A percentile compares a stretch with the other conserved stretches of the same genome.
phyloP scores from a whole-genome alignment of 163 green algal species.

The Chlamydomonas reinhardtii region DNA sequence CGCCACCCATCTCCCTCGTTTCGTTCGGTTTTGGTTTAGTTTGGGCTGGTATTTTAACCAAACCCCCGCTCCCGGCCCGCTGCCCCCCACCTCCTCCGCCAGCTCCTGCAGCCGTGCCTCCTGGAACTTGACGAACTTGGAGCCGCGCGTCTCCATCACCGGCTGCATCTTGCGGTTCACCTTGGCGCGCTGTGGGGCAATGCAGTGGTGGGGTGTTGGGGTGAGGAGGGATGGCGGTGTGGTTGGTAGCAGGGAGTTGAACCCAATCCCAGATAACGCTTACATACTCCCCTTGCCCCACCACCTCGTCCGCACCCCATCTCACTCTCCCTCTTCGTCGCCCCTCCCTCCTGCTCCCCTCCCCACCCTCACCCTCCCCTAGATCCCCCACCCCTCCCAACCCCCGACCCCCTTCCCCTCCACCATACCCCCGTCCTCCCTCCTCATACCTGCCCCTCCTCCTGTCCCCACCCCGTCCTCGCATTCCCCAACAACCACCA shows the following conservation, averaged over 20 bases:
- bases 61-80: no score
- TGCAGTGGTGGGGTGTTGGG: not conserved
- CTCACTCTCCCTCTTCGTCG: not conserved
- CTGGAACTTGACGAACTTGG: conserved; percentile 97
- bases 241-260: no score
- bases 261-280: no score
- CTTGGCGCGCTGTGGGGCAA: conserved; percentile 35
- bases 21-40: no score
- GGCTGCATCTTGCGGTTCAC: conserved; percentile 62
- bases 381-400: not conserved
- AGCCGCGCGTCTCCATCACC: conserved; percentile 87
- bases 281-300: no score
- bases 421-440: not conserved
- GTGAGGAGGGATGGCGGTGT: not conserved
- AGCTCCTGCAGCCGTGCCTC: conserved; percentile 90
- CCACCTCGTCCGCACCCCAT: not conserved
- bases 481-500: not conserved
- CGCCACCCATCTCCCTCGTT: no score
- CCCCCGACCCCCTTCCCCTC: not conserved
- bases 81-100: conserved; percentile 70
- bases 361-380: no score
- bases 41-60: no score
- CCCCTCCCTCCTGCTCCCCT: not conserved
- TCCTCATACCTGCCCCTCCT: no score
- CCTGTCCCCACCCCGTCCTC: no score